Base-by-base conservation (phyloP, 768 basidiomycete species). In the Leccinum variicolor region DNA sequence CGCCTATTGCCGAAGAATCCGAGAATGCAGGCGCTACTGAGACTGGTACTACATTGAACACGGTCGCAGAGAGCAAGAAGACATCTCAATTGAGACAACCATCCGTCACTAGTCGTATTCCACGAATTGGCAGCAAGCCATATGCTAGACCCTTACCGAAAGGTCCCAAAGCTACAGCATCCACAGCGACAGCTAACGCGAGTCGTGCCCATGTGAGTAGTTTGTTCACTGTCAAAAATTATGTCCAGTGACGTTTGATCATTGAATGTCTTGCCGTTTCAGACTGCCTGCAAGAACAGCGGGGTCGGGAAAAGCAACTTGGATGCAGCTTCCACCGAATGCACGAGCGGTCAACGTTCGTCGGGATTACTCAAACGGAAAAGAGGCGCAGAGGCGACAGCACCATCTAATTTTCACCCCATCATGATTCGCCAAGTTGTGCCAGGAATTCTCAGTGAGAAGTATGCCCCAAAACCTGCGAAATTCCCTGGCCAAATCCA, bases 51-150 rank as follows among this genome's bases (percentile, higher is more conserved):
- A 52, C 64, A 0, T 48, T 56, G 15, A 58, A 54, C 29, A 69
- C 36, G 53, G 64, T 36, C 45, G 50, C 66, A 19, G 63, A 71
- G 34, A 56, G 66, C n/a, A 62, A 62, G 21, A 58, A 63, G 5
- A 81, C 79, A 55, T 81, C 82, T 17, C 76, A 59, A 47, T 65
- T 86, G 53, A 83, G 79, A 64, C 81, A 84, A 59, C 69, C 75
- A 8, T 64, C 70, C 25, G 45, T 31, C n/a, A 78, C 75, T 1
- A 85, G 86, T 69, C 77, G 78, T 66, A 87, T 87, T 63, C 86
- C 86, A 17, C 77, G 86, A 57, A 82, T 84, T 43, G 78, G 77
- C 34, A 69, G 68, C 25, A 87, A 86, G 54, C 86, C 85, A 3
- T 87, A 87, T 68, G 71, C 78, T 29, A 77, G 82, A 57, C 76